Evolutionary conservation across 1,284 basidiomycete genomes (phyloP), one percentile per base, ranked within the genome.

Genomic region (Ceratobasidium theobromae): DNA sequence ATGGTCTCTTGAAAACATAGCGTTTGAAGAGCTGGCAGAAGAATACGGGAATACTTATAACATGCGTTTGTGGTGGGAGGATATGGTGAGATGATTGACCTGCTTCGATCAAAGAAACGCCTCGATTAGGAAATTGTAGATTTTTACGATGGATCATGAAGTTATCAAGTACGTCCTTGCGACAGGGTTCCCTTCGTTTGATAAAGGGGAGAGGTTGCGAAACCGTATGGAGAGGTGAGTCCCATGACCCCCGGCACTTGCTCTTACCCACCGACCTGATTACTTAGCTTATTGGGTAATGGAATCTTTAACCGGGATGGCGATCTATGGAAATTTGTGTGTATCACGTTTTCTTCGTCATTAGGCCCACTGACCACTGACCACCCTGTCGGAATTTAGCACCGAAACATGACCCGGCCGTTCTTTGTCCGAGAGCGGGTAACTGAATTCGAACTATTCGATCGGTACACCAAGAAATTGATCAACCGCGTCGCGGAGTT

Each of bases 251-350:
- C 18, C 14, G 27, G n/a, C 3, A 3, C 4, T 27, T n/a, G 35
- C 16, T 38, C 35, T 38, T 21, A 21, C 9, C 18, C 43, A 6
- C 6, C 18, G 9, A n/a, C 6, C 18, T 21, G 6, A 6, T 45
- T 30, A 11, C 25, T 9, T 35, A 64, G 54, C 32, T 55, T 86
- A 14, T 72, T 85, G 9, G 85, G 84, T 1, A 78, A 79, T 3
- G 84, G 84, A 0, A 81, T 86, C 1, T 86, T 86, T 71, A 86
- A 86, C 67, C 80, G 82, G 4, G 84, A 86, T 68, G 84, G 84
- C 79, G 64, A 67, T 75, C 64, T 51, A 23, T 21, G 23, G 33
- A 64, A 28, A 40, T 32, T 27, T 23, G 55, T 65, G 48, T 41
- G 55, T 65, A 28, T 27, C 21, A 2, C 28, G 16, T 53, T 70